These are phyloP conservation scores for Lolium rigidum DNA, from an alignment of 176 grass and related monocot species.

Conservation along the genomic window DNA sequence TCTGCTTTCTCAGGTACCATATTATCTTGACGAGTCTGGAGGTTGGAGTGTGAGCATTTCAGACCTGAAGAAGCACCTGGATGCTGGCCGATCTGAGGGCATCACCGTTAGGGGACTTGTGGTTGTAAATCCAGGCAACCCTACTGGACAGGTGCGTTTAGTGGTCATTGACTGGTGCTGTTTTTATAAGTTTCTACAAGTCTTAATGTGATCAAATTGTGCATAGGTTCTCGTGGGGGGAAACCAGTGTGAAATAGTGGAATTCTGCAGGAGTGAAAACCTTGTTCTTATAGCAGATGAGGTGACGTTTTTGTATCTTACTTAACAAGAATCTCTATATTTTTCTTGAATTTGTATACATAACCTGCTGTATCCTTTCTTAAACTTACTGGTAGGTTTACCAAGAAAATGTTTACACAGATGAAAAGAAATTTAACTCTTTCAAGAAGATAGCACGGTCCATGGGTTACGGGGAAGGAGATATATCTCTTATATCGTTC, in stretches of 20 bases:
- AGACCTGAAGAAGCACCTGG: slow-evolving; percentile 68
- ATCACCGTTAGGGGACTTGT: slow-evolving; percentile 67
- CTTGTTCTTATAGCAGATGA: slow-evolving; percentile 90
- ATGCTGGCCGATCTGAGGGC: slow-evolving; percentile 61
- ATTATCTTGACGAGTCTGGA: slow-evolving; percentile 65
- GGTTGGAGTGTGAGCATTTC: slow-evolving; percentile 67
- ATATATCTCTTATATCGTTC: slow-evolving; percentile 67
- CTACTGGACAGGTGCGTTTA: slow-evolving; percentile 74
- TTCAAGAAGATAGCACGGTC: slow-evolving; percentile 86
- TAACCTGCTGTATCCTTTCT: background rate
- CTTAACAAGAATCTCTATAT: background rate
- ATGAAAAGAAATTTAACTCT: slow-evolving; percentile 76
- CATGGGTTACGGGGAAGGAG: slow-evolving; percentile 66
- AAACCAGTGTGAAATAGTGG: slow-evolving; percentile 67
- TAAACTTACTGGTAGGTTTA: slow-evolving; percentile 65
- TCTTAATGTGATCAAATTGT: slow-evolving; percentile 24
- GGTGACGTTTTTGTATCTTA: slow-evolving; percentile 48
- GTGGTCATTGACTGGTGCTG: background rate
- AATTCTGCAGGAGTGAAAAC: slow-evolving; percentile 75
- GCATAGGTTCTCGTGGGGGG: slow-evolving; percentile 61
- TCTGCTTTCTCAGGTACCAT: slow-evolving; percentile 64
- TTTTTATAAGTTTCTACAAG: background rate
- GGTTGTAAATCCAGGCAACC: slow-evolving; percentile 88
- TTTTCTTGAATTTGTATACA: background rate
- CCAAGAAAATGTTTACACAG: slow-evolving; percentile 75